Evolutionary conservation across 768 basidiomycete species (phyloP).

Genomic region (Galerina marginata): DNA sequence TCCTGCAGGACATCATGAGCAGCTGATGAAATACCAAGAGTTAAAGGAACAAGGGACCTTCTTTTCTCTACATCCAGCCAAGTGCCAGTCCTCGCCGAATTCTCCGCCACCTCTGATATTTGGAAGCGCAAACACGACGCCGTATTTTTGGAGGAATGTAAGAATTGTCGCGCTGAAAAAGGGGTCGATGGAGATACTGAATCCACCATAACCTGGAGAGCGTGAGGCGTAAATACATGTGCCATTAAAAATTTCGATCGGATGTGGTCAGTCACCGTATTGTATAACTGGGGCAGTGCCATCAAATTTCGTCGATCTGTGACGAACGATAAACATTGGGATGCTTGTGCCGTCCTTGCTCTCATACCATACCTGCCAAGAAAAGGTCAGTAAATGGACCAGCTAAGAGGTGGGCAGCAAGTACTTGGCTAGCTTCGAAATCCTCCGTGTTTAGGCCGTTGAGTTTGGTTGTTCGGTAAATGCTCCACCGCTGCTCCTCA

Average conservation of each 20-base stretch:
- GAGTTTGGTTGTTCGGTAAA: slow-evolving; percentile 62
- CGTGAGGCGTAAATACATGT: not conserved
- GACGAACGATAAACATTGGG: slow-evolving; percentile 86
- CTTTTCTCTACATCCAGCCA: slow-evolving; percentile 68
- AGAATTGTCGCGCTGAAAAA: slow-evolving; percentile 74
- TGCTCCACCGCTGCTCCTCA: slow-evolving; percentile 54
- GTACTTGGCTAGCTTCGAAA: slow-evolving; percentile 69
- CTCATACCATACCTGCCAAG: slow-evolving; percentile 69
- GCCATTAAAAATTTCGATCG: not conserved
- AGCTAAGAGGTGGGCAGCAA: not conserved
- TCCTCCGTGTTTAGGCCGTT: slow-evolving; percentile 68
- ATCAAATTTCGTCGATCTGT: slow-evolving; percentile 70
- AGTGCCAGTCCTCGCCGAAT: slow-evolving; percentile 88
- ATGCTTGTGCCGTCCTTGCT: slow-evolving; percentile 82
- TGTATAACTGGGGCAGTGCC: slow-evolving; percentile 80
- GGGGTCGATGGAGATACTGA: slow-evolving; percentile 72
- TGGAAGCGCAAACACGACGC: slow-evolving; percentile 64
- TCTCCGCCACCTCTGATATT: slow-evolving; percentile 75
- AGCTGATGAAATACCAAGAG: slow-evolving; percentile 2
- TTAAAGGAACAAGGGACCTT: slow-evolving; percentile 50
- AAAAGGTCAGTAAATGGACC: not conserved
- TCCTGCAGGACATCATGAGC: slow-evolving; percentile 40
- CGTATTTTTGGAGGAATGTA: slow-evolving; percentile 75
- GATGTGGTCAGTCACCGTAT: slow-evolving; percentile 54
- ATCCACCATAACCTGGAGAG: slow-evolving; percentile 77